Evolutionary conservation across 805 yeast species (phyloP).

Genomic region (Starmerella roubikii): DNA sequence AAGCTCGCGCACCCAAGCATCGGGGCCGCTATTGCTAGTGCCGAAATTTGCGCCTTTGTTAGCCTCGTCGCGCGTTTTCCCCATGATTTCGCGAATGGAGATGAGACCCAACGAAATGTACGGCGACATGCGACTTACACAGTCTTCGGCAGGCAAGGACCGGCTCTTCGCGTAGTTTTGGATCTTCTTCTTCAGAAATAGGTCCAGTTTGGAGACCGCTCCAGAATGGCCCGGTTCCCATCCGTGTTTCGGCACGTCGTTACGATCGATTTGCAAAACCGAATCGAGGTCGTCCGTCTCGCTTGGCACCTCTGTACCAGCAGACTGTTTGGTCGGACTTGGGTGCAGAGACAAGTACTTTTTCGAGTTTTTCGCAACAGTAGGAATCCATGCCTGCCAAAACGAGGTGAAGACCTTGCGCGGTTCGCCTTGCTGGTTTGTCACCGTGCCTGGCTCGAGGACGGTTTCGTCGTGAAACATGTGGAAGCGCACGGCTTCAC

Average conservation of each 20-base stretch:
- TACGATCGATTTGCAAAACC: constrained; percentile 1
- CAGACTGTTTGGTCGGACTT: constrained; percentile 1
- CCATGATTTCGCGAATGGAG: constrained; percentile 27
- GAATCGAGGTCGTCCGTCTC: constrained; percentile 4
- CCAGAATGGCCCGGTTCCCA: constrained; percentile 29
- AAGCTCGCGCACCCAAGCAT: constrained; percentile 39
- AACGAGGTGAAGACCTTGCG: constrained; percentile 35
- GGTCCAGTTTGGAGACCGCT: constrained; percentile 20
- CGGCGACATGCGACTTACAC: constrained; percentile 33
- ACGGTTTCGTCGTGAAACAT: constrained; percentile 32
- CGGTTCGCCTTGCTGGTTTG: constrained; percentile 29
- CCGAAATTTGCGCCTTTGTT: constrained; percentile 22
- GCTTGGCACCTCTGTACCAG: neutral
- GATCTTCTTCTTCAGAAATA: constrained; percentile 20
- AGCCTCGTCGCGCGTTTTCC: constrained; percentile 17
- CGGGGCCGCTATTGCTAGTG: constrained; percentile 23
- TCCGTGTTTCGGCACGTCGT: constrained; percentile 5
- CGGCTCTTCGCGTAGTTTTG: constrained; percentile 27
- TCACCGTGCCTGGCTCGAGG: constrained; percentile 30
- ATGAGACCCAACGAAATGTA: constrained; percentile 37
- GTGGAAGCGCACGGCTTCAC: constrained; percentile 20
- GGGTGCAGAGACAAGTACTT: constrained; percentile 1
- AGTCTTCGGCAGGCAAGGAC: constrained; percentile 25
- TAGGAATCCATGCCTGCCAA: constrained; percentile 30
- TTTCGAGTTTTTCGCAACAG: constrained; percentile 20